phyloP scores from a whole-genome alignment of 2,329 filamentous ascomycete species.

The Penicillium psychrosexuale region DNA sequence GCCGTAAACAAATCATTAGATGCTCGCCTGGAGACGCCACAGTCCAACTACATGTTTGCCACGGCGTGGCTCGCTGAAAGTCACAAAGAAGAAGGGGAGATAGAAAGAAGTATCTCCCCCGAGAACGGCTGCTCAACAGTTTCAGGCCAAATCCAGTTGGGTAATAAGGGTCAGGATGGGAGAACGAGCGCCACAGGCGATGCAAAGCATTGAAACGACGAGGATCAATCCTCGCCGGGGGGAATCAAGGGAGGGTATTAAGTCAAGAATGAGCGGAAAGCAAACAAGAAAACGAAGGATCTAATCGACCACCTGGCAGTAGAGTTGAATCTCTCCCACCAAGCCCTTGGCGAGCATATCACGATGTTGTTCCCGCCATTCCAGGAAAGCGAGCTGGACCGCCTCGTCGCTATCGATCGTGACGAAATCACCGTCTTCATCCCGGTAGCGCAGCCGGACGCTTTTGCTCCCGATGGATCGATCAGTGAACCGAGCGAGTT shows the following conservation, averaged over 20 bases:
- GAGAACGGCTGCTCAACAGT: slow-evolving; percentile 22
- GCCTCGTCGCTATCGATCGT: slow-evolving; percentile 95
- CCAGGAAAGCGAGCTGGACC: slow-evolving; percentile 90
- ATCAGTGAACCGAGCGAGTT: slow-evolving; percentile 80
- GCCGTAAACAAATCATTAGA: slow-evolving; percentile 18
- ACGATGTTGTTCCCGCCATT: slow-evolving; percentile 77
- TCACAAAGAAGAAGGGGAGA: slow-evolving; percentile 7
- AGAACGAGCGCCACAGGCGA: slow-evolving; percentile 26
- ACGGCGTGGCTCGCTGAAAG: slow-evolving; percentile 1
- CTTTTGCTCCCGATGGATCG: slow-evolving; percentile 79
- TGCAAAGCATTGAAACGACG: slow-evolving; percentile 14
- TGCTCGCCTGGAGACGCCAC: slow-evolving; percentile 9
- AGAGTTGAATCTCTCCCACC: slow-evolving; percentile 86
- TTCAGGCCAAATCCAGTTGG: slow-evolving; percentile 34
- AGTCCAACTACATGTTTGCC: slow-evolving; percentile 7
- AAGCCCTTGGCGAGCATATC: slow-evolving; percentile 61
- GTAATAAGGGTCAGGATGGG: slow-evolving; percentile 16
- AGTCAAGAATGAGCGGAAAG: slow-evolving; percentile 9
- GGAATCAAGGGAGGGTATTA: slow-evolving; percentile 10
- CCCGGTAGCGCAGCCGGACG: slow-evolving; percentile 83
- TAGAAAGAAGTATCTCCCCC: slow-evolving; percentile 15
- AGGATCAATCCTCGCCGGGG: slow-evolving; percentile 4
- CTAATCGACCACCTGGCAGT: slow-evolving; percentile 61
- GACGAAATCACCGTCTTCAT: slow-evolving; percentile 89
- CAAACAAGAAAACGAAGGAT: slow-evolving; percentile 6